Evolutionary conservation across 2,329 filamentous ascomycete species (phyloP).

Genomic region (Xylariales sp.): DNA sequence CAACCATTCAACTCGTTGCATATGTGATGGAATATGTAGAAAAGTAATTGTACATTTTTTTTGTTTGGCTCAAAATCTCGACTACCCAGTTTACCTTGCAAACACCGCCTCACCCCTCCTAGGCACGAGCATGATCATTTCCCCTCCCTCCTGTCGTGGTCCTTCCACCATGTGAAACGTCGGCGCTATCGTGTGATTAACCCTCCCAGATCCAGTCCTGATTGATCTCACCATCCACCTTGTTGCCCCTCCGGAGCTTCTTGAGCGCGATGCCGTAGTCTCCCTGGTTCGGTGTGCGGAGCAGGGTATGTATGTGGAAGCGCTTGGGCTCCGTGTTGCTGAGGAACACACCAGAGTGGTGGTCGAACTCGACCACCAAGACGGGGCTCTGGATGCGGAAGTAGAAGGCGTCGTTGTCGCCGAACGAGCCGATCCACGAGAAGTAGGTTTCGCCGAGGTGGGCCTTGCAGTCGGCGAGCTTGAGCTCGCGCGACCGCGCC

Average conservation of each 20-base stretch:
- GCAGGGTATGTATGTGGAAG: conserved; percentile 74
- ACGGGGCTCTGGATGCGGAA: conserved; percentile 75
- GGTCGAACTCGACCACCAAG: conserved; percentile 71
- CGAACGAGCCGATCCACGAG: conserved; percentile 71
- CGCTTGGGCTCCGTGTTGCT: conserved; percentile 68
- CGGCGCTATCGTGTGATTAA: too few relatives aligned
- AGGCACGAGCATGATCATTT: too few relatives aligned
- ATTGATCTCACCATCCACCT: conserved; percentile 8
- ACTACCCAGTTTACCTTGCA: too few relatives aligned
- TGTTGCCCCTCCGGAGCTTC: conserved; percentile 25
- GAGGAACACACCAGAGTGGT: conserved; percentile 75
- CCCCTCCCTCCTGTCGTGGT: too few relatives aligned
- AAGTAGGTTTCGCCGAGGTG: conserved; percentile 72
- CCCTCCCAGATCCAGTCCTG: conserved; percentile 40
- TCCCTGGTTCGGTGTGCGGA: conserved; percentile 68
- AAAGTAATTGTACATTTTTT: too few relatives aligned
- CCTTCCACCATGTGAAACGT: too few relatives aligned
- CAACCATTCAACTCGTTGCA: too few relatives aligned
- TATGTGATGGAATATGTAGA: too few relatives aligned
- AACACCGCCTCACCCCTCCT: too few relatives aligned
- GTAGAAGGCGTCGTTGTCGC: conserved; percentile 68
- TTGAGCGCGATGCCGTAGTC: conserved; percentile 64
- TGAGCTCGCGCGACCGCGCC: conserved; percentile 42
- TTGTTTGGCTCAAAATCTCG: too few relatives aligned
- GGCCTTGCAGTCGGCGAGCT: conserved; percentile 47